A percentile compares a stretch with the other conserved stretches of the same genome.
Evolutionary conservation across 257 asterid genomes (phyloP).

Genomic region (Jacaranda mimosifolia): DNA sequence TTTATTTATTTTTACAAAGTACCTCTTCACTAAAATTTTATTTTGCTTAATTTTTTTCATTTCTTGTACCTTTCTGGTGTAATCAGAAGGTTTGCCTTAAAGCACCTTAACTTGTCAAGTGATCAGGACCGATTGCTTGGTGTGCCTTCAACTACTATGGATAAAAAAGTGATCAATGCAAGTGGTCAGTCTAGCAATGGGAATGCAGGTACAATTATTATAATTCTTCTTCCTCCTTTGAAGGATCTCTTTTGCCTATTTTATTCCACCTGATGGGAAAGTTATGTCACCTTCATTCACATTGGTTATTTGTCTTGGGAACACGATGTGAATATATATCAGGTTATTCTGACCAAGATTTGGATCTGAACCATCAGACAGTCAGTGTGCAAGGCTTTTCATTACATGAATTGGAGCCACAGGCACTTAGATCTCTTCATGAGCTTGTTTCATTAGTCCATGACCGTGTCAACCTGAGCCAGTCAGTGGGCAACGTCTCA

Average conservation of each 20-base stretch:
- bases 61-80: slow-evolving; percentile 25
- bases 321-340: slow-evolving; percentile 36
- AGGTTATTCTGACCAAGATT: slow-evolving; percentile 46
- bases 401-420: slow-evolving; percentile 69
- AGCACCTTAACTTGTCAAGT: slow-evolving; percentile 47
- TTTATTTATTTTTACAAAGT: too few relatives aligned
- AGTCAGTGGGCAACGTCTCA: slow-evolving; percentile 43
- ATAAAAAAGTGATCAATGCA: slow-evolving; percentile 38
- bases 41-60: slow-evolving; percentile 26
- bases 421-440: slow-evolving; percentile 65
- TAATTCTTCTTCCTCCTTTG: slow-evolving; percentile 28
- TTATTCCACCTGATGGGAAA: slow-evolving; percentile 29
- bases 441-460: slow-evolving; percentile 82
- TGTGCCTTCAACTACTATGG: slow-evolving; percentile 49
- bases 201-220: slow-evolving; percentile 40
- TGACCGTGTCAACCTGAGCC: slow-evolving; percentile 58
- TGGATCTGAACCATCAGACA: slow-evolving; percentile 41
- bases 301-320: slow-evolving; percentile 30
- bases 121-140: slow-evolving; percentile 77
- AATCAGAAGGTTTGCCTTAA: slow-evolving; percentile 29
- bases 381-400: slow-evolving; percentile 45
- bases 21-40: background rate
- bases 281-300: slow-evolving; percentile 12
- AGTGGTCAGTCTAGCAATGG: slow-evolving; percentile 48
- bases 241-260: slow-evolving; percentile 23